Percentiles rank a stretch among this genome's conserved stretches.
Evolutionary conservation across 2,329 filamentous ascomycete genomes (phyloP).

Genomic region (Fusarium robinianum): DNA sequence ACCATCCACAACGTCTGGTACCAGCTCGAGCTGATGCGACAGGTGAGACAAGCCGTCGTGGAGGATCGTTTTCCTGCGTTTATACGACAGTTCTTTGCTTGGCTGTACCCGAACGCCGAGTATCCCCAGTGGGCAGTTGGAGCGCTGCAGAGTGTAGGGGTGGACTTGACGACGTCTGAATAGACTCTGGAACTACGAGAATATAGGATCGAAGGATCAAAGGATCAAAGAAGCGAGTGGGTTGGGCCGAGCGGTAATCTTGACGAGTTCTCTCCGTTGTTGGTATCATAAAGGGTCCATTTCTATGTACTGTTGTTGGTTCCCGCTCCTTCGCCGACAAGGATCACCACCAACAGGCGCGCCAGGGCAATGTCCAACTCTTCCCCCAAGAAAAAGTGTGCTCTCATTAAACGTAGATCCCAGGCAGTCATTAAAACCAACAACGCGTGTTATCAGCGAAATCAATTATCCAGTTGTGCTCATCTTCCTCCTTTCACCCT

Average conservation of each 20-base stretch:
- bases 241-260: too few species aligned
- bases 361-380: conserved; percentile 13
- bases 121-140: conserved; percentile 86
- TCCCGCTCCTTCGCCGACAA: conserved; percentile 18
- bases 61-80: conserved; percentile 81
- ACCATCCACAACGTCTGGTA: conserved; percentile 98
- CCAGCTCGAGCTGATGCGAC: conserved; percentile 80
- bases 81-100: conserved; percentile 75
- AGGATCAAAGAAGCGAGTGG: too few species aligned
- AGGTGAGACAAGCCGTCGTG: conserved; percentile 75
- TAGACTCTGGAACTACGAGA: conserved; percentile 15
- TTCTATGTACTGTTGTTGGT: conserved; percentile 28
- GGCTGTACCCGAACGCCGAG: conserved; percentile 67
- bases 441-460: conserved; percentile 11
- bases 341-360: conserved; percentile 12
- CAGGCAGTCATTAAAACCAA: conserved; percentile 27
- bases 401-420: conserved; percentile 33
- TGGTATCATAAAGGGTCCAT: conserved; percentile 24
- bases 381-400: conserved; percentile 10
- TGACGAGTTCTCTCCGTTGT: not conserved
- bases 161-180: conserved; percentile 57
- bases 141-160: conserved; percentile 76
- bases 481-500: not conserved
- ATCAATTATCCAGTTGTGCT: conserved; percentile 5
- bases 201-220: not conserved